Conservation (phyloP, 495 filamentous ascomycete genomes). For the Platismatia glauca region DNA sequence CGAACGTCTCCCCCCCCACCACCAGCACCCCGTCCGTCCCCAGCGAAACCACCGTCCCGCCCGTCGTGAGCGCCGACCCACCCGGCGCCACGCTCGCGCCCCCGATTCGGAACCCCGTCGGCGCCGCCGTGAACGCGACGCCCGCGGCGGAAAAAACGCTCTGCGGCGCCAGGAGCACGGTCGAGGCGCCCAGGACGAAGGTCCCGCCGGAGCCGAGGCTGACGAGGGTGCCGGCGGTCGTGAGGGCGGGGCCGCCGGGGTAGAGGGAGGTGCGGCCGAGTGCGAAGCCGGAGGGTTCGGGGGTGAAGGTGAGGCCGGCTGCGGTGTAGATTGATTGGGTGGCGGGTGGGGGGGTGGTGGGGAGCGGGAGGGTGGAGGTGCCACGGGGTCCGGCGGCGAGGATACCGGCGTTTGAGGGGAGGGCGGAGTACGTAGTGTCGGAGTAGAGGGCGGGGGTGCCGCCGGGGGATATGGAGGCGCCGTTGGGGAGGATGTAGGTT, state of each 20-base stretch:
- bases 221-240: conserved; percentile 2
- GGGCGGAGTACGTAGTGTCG: conserved; percentile 12
- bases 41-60: background rate
- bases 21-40: background rate
- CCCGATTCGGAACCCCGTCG: background rate
- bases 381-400: conserved; percentile 1
- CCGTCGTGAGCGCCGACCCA: background rate
- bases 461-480: conserved; percentile 8
- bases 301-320: conserved; percentile 2
- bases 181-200: conserved; percentile 4
- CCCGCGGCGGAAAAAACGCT: conserved; percentile 6
- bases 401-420: conserved; percentile 10
- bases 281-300: conserved; percentile 6
- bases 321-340: conserved; percentile 5
- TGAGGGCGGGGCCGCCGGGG: conserved; percentile 12
- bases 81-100: background rate
- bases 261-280: conserved; percentile 1
- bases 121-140: background rate
- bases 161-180: background rate
- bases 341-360: background rate
- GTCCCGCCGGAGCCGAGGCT: background rate
- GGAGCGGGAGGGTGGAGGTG: conserved; percentile 5
- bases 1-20: background rate
- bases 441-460: conserved; percentile 1
- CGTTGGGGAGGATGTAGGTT: conserved; percentile 9